A percentile compares a stretch with the other conserved stretches of the same genome.
phyloP scores from a whole-genome alignment of 768 basidiomycete genomes.

The Gloeostereum incarnatum region DNA sequence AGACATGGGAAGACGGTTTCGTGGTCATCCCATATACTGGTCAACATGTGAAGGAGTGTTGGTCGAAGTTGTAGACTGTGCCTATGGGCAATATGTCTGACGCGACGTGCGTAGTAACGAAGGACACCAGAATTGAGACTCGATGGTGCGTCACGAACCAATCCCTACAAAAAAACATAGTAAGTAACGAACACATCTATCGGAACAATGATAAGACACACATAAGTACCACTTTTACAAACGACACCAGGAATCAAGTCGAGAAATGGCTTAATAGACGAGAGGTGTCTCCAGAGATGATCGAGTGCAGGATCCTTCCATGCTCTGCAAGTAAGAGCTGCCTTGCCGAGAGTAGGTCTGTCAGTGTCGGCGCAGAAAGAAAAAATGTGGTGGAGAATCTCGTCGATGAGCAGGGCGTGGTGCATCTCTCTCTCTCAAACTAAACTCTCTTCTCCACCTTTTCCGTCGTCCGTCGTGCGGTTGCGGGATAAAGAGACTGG shows the following conservation, averaged over 20 bases:
- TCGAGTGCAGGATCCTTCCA: constrained; percentile 44
- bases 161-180: not conserved
- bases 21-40: constrained; percentile 3
- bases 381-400: constrained; percentile 36
- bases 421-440: no score
- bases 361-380: constrained; percentile 17
- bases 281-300: constrained; percentile 30
- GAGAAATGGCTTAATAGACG: constrained; percentile 30
- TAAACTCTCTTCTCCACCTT: no score
- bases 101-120: constrained; percentile 22
- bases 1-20: constrained; percentile 17
- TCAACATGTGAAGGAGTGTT: constrained; percentile 13
- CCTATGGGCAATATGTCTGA: constrained; percentile 25
- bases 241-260: constrained; percentile 23
- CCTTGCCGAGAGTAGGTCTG: constrained; percentile 20
- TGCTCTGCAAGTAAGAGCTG: constrained; percentile 32
- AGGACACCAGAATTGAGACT: constrained; percentile 16
- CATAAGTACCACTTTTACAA: constrained; percentile 20
- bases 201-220: constrained; percentile 13
- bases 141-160: constrained; percentile 2
- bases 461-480: no score
- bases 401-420: constrained; percentile 34
- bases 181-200: not conserved
- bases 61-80: constrained; percentile 17
- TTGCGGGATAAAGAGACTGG: no score